Base-by-base conservation (phyloP, 352 stramenopile species). In the Globisporangium rhizosaccharum region DNA sequence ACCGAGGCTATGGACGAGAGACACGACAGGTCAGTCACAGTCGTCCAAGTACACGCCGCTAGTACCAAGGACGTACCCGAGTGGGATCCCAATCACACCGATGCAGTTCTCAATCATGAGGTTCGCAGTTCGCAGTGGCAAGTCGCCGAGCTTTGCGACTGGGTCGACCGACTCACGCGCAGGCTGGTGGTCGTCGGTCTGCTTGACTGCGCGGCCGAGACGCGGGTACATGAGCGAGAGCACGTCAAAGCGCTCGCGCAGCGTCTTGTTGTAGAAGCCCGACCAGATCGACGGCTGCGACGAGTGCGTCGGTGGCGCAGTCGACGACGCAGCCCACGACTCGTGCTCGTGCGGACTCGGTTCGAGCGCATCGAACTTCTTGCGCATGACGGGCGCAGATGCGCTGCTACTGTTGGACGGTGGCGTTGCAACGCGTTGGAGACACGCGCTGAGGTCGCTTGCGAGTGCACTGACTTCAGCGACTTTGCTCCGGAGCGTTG, bases 21-120 rank as follows among this genome's bases (percentile, higher is more conserved):
- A 11, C 33, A 28, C 41, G 30, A 36, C 42, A 62, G 26, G 3
- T 23, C 10, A 37, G 8, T 14, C 14, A 45, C 39, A n/a, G 39
- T 45, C 3, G 8, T 8, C 3, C 46, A 59, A 8, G 14, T 11
- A n/a, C 30, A 45, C 46, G 23, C 23, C 12, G 41, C 18, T 55
- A 53, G 33, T 10, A 55, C 6, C 47, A 39, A 42, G 17, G 36
- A 68, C 72, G 56, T 64, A 88, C 63, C 85, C 86, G n/a, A 96
- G 72, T 37, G 86, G 86, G 36, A 96, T 73, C n/a, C 80, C 82
- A 7, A 94, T 72, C 37, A 92, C 84, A 49, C 86, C 86, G 53
- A 96, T 88, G 65, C 85, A 93, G 71, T 96, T 96, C 63, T 96
- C 86, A 56, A 96, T 93, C 84, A 96, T 96, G 54, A 90, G 68